A percentile compares a stretch with the other conserved stretches of the same genome.
Evolutionary conservation across 1,139 yeast species (phyloP).

Genomic region (Debaryomyces coudertii): DNA sequence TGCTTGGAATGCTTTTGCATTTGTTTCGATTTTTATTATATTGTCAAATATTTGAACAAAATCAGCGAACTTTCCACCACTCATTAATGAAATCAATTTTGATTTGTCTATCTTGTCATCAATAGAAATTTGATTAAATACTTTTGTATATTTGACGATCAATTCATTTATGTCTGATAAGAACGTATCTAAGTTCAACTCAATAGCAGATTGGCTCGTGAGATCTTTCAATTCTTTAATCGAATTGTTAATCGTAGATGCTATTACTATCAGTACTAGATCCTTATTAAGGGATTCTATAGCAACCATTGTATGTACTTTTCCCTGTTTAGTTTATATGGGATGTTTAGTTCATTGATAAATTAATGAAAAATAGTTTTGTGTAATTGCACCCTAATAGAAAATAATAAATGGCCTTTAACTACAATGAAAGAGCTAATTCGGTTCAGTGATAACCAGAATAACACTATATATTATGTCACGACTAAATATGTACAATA

Average conservation of each 20-base stretch:
- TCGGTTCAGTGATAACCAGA: background rate
- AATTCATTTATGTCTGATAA: conserved; percentile 23
- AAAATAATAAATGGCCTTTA: background rate
- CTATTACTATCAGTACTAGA: conserved; percentile 30
- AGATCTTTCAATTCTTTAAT: conserved; percentile 20
- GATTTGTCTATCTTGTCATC: conserved; percentile 14
- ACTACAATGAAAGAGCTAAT: background rate
- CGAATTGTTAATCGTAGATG: conserved; percentile 33
- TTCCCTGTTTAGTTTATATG: background rate
- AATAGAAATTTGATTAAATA: conserved; percentile 12
- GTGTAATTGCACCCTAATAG: background rate
- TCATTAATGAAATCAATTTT: conserved; percentile 15
- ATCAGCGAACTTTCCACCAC: conserved; percentile 19
- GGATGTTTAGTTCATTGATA: background rate
- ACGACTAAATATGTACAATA: conserved; percentile 14
- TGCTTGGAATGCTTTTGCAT: conserved; percentile 19
- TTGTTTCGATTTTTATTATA: conserved; percentile 21
- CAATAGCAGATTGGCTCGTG: conserved; percentile 14
- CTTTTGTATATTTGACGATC: conserved; percentile 19
- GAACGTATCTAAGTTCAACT: conserved; percentile 22
- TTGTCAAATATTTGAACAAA: conserved; percentile 24
- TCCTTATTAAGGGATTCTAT: conserved; percentile 21
- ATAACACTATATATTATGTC: conserved; percentile 10
- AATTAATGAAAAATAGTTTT: background rate
- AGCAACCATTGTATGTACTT: conserved; percentile 14